Percentiles rank a stretch among this genome's conserved stretches.
These are phyloP conservation scores for Dovyalis caffra DNA, from an alignment of 345 rosid species.

Conservation along the genomic window DNA sequence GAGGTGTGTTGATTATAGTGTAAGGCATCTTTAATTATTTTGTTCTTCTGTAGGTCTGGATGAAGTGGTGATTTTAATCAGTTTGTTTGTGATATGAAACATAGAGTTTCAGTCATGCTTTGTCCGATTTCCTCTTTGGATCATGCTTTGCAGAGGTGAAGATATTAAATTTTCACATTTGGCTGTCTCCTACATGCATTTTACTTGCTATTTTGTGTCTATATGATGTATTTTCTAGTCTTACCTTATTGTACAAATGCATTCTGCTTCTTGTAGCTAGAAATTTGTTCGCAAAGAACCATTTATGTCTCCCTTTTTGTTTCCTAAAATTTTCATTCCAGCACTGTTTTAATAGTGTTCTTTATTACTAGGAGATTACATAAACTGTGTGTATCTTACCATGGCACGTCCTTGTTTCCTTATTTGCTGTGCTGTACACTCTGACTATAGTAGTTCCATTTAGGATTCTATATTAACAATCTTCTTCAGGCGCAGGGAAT, in stretches of 20 bases:
- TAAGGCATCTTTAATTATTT: conserved; percentile 40
- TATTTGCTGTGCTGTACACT: background rate
- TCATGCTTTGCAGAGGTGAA: conserved; percentile 10
- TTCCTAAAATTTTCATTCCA: background rate
- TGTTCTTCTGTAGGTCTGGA: conserved; percentile 41
- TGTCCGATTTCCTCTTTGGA: conserved; percentile 20
- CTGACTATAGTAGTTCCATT: background rate
- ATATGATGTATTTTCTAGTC: background rate
- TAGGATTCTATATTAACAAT: background rate
- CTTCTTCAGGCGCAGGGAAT: background rate
- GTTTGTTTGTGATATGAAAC: conserved; percentile 51
- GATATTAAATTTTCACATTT: conserved; percentile 11
- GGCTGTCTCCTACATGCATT: conserved; percentile 14
- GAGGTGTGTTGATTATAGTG: conserved; percentile 59
- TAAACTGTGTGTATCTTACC: background rate
- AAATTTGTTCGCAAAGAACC: background rate
- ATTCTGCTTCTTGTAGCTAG: background rate
- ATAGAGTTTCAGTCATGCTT: conserved; percentile 29
- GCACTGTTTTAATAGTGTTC: background rate
- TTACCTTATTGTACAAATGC: background rate
- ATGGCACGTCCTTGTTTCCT: background rate
- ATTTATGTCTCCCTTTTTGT: background rate
- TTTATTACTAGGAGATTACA: background rate
- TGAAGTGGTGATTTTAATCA: conserved; percentile 37
- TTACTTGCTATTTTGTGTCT: background rate